Conservation (phyloP, 805 yeast species). For the Yarrowia sp. region DNA sequence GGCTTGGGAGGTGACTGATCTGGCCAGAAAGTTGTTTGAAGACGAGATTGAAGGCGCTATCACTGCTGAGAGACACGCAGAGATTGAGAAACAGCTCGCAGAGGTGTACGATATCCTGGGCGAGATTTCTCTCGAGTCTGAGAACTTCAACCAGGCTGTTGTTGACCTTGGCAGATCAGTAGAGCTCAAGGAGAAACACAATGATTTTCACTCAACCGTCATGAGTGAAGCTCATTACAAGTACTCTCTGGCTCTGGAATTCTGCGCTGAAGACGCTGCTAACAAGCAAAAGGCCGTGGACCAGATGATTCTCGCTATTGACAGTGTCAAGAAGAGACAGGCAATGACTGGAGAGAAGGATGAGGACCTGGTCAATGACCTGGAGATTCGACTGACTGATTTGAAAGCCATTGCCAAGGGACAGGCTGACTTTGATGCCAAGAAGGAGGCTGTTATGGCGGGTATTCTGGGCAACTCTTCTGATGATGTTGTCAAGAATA, state of each 20-base stretch:
- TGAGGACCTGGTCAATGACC: constrained; percentile 37
- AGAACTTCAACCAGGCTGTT: constrained; percentile 77
- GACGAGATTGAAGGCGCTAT: constrained; percentile 42
- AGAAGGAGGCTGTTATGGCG: constrained; percentile 75
- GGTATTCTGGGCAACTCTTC: constrained; percentile 78
- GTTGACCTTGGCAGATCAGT: constrained; percentile 63
- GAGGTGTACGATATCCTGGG: constrained; percentile 80
- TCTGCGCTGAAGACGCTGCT: constrained; percentile 52
- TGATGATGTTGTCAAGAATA: constrained; percentile 2
- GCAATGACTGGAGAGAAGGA: constrained; percentile 43
- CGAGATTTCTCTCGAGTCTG: constrained; percentile 86
- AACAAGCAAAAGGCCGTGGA: constrained; percentile 52
- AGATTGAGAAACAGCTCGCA: constrained; percentile 54
- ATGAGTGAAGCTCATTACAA: constrained; percentile 80
- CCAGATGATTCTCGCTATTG: constrained; percentile 55
- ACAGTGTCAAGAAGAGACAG: constrained; percentile 46
- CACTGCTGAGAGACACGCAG: constrained; percentile 28
- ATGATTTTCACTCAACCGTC: constrained; percentile 51
- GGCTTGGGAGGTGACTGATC: constrained; percentile 84
- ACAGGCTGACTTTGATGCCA: constrained; percentile 44
- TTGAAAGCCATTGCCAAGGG: constrained; percentile 28
- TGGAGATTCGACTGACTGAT: constrained; percentile 37
- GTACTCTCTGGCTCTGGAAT: constrained; percentile 74
- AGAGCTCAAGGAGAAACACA: constrained; percentile 52
- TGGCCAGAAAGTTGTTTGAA: constrained; percentile 67